These are phyloP conservation scores for Leishmania lainsoni DNA, from an alignment of 208 protist species.

Conservation along the genomic window DNA sequence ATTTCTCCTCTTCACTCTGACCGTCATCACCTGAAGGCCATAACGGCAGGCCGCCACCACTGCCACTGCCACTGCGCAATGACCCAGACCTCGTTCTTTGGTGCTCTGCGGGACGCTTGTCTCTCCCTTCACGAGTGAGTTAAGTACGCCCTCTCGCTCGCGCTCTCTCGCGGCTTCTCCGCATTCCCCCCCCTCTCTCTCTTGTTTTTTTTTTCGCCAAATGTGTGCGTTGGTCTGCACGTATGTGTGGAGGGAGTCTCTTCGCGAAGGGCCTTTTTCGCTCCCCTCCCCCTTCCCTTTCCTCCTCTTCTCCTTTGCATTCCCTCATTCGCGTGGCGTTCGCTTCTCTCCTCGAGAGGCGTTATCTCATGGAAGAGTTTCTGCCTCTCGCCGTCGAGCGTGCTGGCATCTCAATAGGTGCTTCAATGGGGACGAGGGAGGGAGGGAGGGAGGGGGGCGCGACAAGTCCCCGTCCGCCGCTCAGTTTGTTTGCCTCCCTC, in stretches of 20 bases:
- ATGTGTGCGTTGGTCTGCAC: too few relatives aligned
- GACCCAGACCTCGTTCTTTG: not conserved
- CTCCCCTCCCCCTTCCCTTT: not conserved
- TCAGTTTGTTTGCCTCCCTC: too few relatives aligned
- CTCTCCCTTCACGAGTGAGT: not conserved
- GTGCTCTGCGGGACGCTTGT: not conserved
- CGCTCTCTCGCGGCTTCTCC: not conserved
- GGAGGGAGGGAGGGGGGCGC: too few relatives aligned
- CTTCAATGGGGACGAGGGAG: too few relatives aligned
- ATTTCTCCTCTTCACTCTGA: not conserved
- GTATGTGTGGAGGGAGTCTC: too few relatives aligned
- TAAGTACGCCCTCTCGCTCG: not conserved
- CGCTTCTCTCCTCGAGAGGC: not conserved
- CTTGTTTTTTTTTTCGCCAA: too few relatives aligned
- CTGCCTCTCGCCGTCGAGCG: too few relatives aligned
- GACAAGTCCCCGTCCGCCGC: too few relatives aligned
- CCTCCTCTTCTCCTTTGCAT: not conserved
- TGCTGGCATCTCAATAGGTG: too few relatives aligned
- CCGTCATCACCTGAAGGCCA: not conserved
- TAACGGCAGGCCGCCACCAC: too few relatives aligned
- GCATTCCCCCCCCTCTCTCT: too few relatives aligned
- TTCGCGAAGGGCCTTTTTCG: not conserved
- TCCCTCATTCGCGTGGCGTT: not conserved
- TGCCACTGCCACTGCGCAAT: not conserved
- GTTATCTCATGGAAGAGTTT: not conserved